Percentiles rank a stretch among this genome's conserved stretches.
Evolutionary conservation across 1,284 basidiomycete genomes (phyloP).

Genomic region (Coniferiporia sulphurascens): DNA sequence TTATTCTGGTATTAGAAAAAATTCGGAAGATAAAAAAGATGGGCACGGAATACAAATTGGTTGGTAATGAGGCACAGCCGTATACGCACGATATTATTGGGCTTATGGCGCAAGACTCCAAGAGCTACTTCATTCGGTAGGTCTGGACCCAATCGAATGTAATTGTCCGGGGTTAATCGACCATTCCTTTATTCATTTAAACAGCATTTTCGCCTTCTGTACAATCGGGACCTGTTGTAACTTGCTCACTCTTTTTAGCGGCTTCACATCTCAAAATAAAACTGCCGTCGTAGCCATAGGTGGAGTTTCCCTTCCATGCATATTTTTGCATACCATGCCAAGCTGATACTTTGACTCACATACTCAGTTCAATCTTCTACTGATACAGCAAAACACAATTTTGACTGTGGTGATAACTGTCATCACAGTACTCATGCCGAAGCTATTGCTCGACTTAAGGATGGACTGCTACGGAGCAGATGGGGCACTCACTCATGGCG

Average conservation of each 20-base stretch:
- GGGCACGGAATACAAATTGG: neutral
- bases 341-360: neutral
- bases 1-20: neutral
- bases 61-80: neutral
- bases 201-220: constrained; percentile 2
- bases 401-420: neutral
- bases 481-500: neutral
- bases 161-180: neutral
- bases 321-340: neutral
- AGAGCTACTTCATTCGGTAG: constrained; percentile 7
- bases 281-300: neutral
- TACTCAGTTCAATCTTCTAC: neutral
- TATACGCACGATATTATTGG: neutral
- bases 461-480: neutral
- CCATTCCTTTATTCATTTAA: neutral
- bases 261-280: neutral
- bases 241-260: neutral
- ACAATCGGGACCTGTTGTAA: constrained; percentile 3
- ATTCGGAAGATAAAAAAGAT: neutral
- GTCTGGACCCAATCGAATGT: no score
- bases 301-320: no score
- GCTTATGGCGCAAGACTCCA: constrained; percentile 4
- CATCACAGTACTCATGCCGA: constrained; percentile 5
- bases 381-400: neutral
- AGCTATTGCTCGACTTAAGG: neutral